These are phyloP conservation scores for Xylariaceae sp. DNA, from an alignment of 2,329 filamentous ascomycete species.

Conservation along the genomic window DNA sequence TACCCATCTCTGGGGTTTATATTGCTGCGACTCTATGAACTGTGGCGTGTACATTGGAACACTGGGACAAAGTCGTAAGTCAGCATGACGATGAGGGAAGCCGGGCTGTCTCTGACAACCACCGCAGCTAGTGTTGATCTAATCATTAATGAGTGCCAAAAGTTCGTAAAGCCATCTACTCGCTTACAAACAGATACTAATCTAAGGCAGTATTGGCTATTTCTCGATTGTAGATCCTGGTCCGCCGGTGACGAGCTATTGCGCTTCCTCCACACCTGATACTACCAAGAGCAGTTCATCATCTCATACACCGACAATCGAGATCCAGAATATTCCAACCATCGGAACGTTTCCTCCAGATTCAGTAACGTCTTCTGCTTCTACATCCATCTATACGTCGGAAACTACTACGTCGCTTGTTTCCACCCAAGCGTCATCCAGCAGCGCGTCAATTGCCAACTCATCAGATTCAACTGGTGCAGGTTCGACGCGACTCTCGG, in stretches of 20 bases:
- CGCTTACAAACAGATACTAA: slow-evolving; percentile 19
- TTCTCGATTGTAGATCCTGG: slow-evolving; percentile 36
- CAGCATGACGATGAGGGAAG: not conserved
- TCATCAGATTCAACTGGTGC: slow-evolving; percentile 10
- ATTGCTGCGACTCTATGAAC: slow-evolving; percentile 57
- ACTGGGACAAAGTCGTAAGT: slow-evolving; percentile 53
- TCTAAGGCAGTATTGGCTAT: slow-evolving; percentile 32
- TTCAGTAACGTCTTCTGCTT: not conserved
- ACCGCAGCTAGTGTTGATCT: slow-evolving; percentile 55
- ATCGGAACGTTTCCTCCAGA: slow-evolving; percentile 3
- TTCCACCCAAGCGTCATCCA: slow-evolving; percentile 6
- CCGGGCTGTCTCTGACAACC: slow-evolving; percentile 11
- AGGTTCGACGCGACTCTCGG: slow-evolving; percentile 42
- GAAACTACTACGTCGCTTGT: not conserved
- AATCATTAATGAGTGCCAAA: slow-evolving; percentile 57
- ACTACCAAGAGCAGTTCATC: not conserved
- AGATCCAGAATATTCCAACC: not conserved
- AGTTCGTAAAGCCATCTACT: slow-evolving; percentile 45
- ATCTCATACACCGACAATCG: not conserved
- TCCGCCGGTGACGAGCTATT: slow-evolving; percentile 25
- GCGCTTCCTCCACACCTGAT: slow-evolving; percentile 9
- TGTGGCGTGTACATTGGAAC: slow-evolving; percentile 53
- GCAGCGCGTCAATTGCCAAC: slow-evolving; percentile 2
- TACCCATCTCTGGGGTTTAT: slow-evolving; percentile 51
- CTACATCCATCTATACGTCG: slow-evolving; percentile 2